Percentiles rank a stretch among this genome's conserved stretches.
Conservation (phyloP, 2,329 filamentous ascomycete species). For the Colletotrichum lentis region DNA sequence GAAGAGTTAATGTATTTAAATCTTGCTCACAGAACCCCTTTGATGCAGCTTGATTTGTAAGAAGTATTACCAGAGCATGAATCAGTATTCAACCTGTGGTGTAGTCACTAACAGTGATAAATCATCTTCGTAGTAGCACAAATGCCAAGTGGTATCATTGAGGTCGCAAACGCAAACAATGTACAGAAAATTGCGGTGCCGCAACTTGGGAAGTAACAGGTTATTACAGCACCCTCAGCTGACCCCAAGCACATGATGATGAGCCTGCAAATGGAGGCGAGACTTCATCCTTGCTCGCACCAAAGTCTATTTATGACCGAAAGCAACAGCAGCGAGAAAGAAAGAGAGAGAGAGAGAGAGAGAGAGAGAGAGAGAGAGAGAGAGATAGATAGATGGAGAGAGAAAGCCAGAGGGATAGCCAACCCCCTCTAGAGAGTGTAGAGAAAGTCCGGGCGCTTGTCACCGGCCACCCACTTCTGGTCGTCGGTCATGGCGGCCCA, state of each 20-base stretch:
- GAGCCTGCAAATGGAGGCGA: too few species aligned
- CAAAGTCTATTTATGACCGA: not conserved
- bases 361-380: too few species aligned
- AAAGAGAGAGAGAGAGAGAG: too few species aligned
- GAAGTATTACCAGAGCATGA: not conserved
- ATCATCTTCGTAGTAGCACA: not conserved
- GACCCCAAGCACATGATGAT: too few species aligned
- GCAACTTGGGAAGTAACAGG: too few species aligned
- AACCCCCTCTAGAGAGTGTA: slow-evolving; percentile 44
- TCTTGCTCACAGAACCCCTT: too few species aligned
- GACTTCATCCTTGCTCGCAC: not conserved
- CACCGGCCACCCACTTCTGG: slow-evolving; percentile 66
- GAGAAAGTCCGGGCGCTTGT: slow-evolving; percentile 53
- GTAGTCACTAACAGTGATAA: too few species aligned
- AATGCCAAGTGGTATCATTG: slow-evolving; percentile 3
- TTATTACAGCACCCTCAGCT: too few species aligned
- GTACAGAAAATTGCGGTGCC: not conserved
- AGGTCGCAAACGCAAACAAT: not conserved
- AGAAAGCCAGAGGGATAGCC: too few species aligned
- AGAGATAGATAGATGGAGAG: too few species aligned
- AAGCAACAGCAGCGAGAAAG: not conserved
- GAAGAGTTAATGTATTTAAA: too few species aligned
- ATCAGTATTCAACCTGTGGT: too few species aligned
- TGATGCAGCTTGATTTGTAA: not conserved
- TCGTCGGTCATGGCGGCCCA: slow-evolving; percentile 62